Conservation (phyloP, 495 filamentous ascomycete species). For the Penicillium riverlandense region DNA sequence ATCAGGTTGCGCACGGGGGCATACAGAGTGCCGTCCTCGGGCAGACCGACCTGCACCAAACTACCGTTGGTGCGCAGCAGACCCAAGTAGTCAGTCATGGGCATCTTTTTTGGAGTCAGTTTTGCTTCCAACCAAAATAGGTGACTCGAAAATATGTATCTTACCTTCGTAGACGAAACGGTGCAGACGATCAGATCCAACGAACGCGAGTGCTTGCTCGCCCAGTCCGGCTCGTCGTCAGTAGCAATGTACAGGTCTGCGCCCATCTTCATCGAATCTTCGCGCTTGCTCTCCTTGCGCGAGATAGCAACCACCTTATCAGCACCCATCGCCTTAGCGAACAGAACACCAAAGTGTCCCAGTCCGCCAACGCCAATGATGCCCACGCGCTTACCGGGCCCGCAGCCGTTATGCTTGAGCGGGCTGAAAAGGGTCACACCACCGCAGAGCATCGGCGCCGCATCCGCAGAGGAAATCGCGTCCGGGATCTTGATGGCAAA, state of each 20-base stretch:
- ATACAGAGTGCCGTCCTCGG: constrained; percentile 58
- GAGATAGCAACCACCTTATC: constrained; percentile 77
- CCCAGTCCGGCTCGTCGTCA: constrained; percentile 70
- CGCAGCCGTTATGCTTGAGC: constrained; percentile 62
- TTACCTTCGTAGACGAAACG: constrained; percentile 57
- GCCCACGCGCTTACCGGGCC: constrained; percentile 76
- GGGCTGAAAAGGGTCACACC: constrained; percentile 76
- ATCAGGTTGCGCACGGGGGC: constrained; percentile 55
- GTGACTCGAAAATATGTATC: neutral
- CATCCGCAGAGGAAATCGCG: constrained; percentile 43
- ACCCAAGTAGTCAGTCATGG: constrained; percentile 58
- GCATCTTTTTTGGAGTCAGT: constrained; percentile 46
- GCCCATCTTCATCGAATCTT: constrained; percentile 58
- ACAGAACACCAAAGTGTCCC: constrained; percentile 61
- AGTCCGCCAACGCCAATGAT: constrained; percentile 81
- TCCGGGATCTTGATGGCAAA: constrained; percentile 81
- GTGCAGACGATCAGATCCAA: constrained; percentile 80
- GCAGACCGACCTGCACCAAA: constrained; percentile 77
- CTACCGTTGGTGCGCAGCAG: constrained; percentile 61
- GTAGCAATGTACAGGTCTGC: constrained; percentile 75
- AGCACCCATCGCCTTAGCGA: constrained; percentile 60
- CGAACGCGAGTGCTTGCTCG: constrained; percentile 50
- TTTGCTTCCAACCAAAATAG: neutral
- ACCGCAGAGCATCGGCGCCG: constrained; percentile 81
- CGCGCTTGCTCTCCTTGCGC: constrained; percentile 56